Base-by-base conservation (phyloP, 148 eudicot genomes). In the Selenicereus undatus region DNA sequence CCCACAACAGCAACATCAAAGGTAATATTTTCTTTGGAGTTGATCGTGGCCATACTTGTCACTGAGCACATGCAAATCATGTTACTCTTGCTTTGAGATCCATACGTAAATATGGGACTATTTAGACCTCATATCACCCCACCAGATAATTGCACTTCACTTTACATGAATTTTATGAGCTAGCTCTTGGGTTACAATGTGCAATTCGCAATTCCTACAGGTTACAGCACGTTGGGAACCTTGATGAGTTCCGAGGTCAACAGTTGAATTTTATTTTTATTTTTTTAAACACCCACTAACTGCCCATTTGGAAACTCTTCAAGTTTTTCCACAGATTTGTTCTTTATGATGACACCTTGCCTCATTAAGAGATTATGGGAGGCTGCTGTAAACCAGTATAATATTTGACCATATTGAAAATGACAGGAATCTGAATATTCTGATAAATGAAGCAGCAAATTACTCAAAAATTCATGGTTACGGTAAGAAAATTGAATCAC, bases 11-110 rank as follows among this genome's bases (percentile, higher is more conserved):
- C 74, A 81, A 70, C 84, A 82, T 79, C 77, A 80, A 80, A 65
- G 76, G 79, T 74, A 27, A 74, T 64, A 50, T 78, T 76, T 80
- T 76, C 39, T 64, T 58, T 79, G 56, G 11, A 29, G 71, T 54
- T 84, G 89, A 90, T 79, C 74, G 82, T 82, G 89, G 82, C 91
- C 51, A 50, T 79, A 83, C 86, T 81, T 70, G 70, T 81, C 79
- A 73, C 80, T 85, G 50, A 36, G 89, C 91, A 93, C 93, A 88
- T 93, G 97, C 82, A 86, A 71, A 73, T 88, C 93, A 91, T 91
- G 94, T 93, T 93, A 91, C 91, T 86, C 90, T 85, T 89, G 85
- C 87, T 52, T 80, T 50, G 76, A 70, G 70, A 80, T 74, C 77
- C 58, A 66, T 78, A 42, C 71, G 45, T 75, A 81, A 69, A 81